Evolutionary conservation across 768 basidiomycete genomes (phyloP).

Genomic region (Hydnum rufescens): DNA sequence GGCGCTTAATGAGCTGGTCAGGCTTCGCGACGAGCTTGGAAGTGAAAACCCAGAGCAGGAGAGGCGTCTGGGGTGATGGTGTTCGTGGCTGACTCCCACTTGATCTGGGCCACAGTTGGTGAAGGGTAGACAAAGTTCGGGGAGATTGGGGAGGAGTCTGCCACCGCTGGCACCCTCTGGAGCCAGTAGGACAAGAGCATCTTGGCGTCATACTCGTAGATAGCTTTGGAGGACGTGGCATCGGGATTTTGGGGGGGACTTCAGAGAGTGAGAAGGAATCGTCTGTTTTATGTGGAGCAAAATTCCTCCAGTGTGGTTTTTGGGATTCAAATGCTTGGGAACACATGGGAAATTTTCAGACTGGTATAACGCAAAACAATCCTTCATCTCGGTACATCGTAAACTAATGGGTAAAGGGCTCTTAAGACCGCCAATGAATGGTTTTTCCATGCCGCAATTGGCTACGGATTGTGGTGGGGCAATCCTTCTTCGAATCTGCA

Average conservation of each 20-base stretch:
- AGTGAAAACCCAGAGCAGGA: constrained; percentile 67
- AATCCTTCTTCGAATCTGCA: not conserved
- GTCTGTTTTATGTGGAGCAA: too few species aligned
- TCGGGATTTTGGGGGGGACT: too few species aligned
- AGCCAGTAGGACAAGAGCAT: constrained; percentile 96
- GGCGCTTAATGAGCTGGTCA: constrained; percentile 97
- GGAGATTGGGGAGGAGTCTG: constrained; percentile 32
- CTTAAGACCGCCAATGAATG: not conserved
- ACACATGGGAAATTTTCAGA: too few species aligned
- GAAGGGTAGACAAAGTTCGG: constrained; percentile 44
- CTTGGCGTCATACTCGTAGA: constrained; percentile 98
- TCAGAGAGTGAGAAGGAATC: too few species aligned
- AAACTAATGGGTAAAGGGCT: too few species aligned
- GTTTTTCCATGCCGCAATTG: not conserved
- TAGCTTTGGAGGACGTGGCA: too few species aligned
- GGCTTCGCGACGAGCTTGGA: constrained; percentile 89
- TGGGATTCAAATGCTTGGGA: too few species aligned
- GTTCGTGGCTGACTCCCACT: constrained; percentile 58
- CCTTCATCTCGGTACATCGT: too few species aligned
- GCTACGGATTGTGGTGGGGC: not conserved
- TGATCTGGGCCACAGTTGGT: constrained; percentile 61
- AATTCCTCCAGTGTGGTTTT: too few species aligned
- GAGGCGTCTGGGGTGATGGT: constrained; percentile 34
- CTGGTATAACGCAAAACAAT: too few species aligned
- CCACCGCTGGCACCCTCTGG: constrained; percentile 65